Percentiles rank a stretch among this genome's conserved stretches.
These are phyloP conservation scores for Hermanozyma aechmeae DNA, from an alignment of 805 yeast genomes.

Conservation along the genomic window DNA sequence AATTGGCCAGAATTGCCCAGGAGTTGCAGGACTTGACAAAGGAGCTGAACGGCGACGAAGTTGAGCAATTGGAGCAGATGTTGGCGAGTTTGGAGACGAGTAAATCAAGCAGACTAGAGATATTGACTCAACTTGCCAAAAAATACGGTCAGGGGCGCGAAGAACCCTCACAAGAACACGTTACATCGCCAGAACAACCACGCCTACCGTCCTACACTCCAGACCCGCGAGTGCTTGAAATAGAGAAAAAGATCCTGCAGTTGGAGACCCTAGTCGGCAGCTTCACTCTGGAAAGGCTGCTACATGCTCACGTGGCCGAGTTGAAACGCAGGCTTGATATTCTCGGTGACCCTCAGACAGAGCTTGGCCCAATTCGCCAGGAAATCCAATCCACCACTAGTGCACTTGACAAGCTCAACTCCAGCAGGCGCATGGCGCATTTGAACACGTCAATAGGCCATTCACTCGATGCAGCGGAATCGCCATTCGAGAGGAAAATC, in stretches of 20 bases:
- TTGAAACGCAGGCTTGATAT: slow-evolving; percentile 23
- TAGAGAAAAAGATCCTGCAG: slow-evolving; percentile 16
- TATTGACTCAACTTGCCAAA: neutral
- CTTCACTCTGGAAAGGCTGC: slow-evolving; percentile 6
- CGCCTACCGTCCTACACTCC: too few species aligned
- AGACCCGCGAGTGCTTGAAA: slow-evolving; percentile 10
- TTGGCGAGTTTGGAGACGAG: neutral
- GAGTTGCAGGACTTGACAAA: neutral
- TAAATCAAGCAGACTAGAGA: neutral
- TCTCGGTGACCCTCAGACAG: slow-evolving; percentile 25
- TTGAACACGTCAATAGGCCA: slow-evolving; percentile 1
- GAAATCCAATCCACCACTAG: slow-evolving; percentile 15
- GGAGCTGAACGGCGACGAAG: neutral
- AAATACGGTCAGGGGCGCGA: neutral
- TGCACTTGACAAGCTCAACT: slow-evolving; percentile 16
- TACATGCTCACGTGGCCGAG: slow-evolving; percentile 20
- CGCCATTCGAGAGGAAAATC: slow-evolving; percentile 13
- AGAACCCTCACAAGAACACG: too few species aligned
- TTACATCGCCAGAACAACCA: too few species aligned
- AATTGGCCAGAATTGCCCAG: neutral
- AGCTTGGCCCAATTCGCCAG: slow-evolving; percentile 14
- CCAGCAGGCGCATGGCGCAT: slow-evolving; percentile 11
- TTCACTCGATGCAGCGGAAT: neutral
- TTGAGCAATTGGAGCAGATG: neutral
- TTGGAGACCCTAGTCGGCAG: slow-evolving; percentile 17